A percentile compares a stretch with the other conserved stretches of the same genome.
Evolutionary conservation across 1,284 basidiomycete genomes (phyloP).

Genomic region (Tilletia horrida): DNA sequence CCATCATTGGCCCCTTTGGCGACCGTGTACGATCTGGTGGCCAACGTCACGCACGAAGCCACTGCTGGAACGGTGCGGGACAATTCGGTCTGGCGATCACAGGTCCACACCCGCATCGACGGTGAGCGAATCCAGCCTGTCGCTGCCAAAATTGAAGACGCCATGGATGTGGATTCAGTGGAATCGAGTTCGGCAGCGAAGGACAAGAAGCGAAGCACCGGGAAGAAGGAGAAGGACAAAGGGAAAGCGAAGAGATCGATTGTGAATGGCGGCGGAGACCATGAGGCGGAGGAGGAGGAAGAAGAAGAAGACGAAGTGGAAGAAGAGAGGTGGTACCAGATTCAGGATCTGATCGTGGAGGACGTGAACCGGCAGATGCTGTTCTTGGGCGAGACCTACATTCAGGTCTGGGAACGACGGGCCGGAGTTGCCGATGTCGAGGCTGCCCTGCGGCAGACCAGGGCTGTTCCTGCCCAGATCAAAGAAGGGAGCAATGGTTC

Average conservation of each 20-base stretch:
- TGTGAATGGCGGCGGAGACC: constrained; percentile 1
- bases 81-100: constrained; percentile 84
- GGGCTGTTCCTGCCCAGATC: too few relatives aligned
- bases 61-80: constrained; percentile 87
- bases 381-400: constrained; percentile 88
- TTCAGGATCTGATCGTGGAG: constrained; percentile 94
- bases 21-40: constrained; percentile 85
- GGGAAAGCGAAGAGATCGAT: background rate
- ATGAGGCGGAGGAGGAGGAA: constrained; percentile 7
- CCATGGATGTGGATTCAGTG: constrained; percentile 2
- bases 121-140: constrained; percentile 53
- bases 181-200: background rate
- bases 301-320: constrained; percentile 60
- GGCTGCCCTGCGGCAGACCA: too few relatives aligned
- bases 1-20: constrained; percentile 60
- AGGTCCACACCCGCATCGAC: constrained; percentile 64
- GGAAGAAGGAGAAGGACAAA: background rate
- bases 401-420: constrained; percentile 59
- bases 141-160: constrained; percentile 14
- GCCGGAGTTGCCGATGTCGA: constrained; percentile 19
- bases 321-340: constrained; percentile 86
- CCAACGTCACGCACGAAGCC: constrained; percentile 91
- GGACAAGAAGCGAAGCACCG: background rate
- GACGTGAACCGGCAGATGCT: constrained; percentile 96
- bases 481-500: too few relatives aligned